Evolutionary conservation across 306 rosid species (phyloP).

Genomic region (Medicago ruthenica): DNA sequence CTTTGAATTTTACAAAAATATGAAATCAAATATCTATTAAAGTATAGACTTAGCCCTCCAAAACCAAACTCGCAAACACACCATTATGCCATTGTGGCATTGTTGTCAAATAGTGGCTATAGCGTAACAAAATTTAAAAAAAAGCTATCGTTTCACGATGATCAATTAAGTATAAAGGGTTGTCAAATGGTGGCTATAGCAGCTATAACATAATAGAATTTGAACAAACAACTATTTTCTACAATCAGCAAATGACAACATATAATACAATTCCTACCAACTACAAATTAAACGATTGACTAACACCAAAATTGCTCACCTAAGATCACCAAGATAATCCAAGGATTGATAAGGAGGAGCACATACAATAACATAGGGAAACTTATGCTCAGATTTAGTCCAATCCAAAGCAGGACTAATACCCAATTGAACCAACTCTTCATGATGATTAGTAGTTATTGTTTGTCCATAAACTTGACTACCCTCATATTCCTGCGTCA

Average conservation of each 20-base stretch:
- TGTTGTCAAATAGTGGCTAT: conserved; percentile 8
- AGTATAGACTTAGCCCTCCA: no score
- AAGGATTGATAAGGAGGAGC: conserved; percentile 83
- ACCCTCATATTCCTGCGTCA: conserved; percentile 70
- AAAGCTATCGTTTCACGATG: neutral
- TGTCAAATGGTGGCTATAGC: neutral
- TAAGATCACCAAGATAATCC: conserved; percentile 77
- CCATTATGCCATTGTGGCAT: no score
- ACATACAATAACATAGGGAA: conserved; percentile 83
- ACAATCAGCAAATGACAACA: neutral
- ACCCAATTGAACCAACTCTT: conserved; percentile 72
- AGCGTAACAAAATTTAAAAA: no score
- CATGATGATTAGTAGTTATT: conserved; percentile 74
- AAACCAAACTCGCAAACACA: no score
- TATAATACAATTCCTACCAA: neutral
- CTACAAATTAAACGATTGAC: conserved; percentile 8
- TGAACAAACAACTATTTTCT: neutral
- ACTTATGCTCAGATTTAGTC: conserved; percentile 50
- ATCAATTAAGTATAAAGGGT: neutral
- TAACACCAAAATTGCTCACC: conserved; percentile 54
- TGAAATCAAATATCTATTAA: no score
- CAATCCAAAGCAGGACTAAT: conserved; percentile 80
- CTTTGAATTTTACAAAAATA: no score
- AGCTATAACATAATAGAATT: neutral
- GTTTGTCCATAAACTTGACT: conserved; percentile 89